phyloP scores from a whole-genome alignment of 495 filamentous ascomycete genomes.

The Lineolata rhizophorae region DNA sequence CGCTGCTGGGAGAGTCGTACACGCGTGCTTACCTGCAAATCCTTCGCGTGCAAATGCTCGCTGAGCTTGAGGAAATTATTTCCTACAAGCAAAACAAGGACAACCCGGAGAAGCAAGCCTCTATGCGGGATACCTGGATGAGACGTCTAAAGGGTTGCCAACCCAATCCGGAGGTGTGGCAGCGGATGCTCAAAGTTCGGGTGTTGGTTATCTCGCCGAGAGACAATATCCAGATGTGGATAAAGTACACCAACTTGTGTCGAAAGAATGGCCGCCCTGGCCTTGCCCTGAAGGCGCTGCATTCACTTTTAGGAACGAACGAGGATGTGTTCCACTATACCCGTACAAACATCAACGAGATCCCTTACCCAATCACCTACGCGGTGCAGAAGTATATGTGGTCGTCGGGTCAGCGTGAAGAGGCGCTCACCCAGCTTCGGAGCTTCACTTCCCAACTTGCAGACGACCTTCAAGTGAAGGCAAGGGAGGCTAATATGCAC shows the following conservation, averaged over 20 bases:
- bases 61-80: slow-evolving; percentile 95
- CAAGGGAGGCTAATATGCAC: slow-evolving; percentile 31
- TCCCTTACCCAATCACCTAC: slow-evolving; percentile 50
- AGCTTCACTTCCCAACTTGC: slow-evolving; percentile 63
- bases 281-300: slow-evolving; percentile 89
- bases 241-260: slow-evolving; percentile 95
- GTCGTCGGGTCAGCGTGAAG: slow-evolving; percentile 48
- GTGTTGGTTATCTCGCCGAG: slow-evolving; percentile 72
- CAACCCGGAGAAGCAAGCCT: slow-evolving; percentile 63
- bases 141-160: slow-evolving; percentile 86
- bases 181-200: slow-evolving; percentile 87
- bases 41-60: slow-evolving; percentile 94
- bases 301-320: slow-evolving; percentile 50
- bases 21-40: slow-evolving; percentile 90
- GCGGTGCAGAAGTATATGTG: slow-evolving; percentile 89
- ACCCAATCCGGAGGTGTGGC: slow-evolving; percentile 95
- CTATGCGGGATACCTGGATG: slow-evolving; percentile 86
- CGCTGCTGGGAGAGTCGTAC: slow-evolving; percentile 87
- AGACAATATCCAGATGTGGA: slow-evolving; percentile 96
- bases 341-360: slow-evolving; percentile 8
- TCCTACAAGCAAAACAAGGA: slow-evolving; percentile 75
- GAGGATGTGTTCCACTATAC: slow-evolving; percentile 11
- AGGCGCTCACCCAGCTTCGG: slow-evolving; percentile 54
- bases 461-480: slow-evolving; percentile 40
- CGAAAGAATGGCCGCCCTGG: slow-evolving; percentile 87